A percentile compares a stretch with the other conserved stretches of the same genome.
These are phyloP conservation scores for Russula brevipes DNA, from an alignment of 768 basidiomycete species.

Conservation along the genomic window DNA sequence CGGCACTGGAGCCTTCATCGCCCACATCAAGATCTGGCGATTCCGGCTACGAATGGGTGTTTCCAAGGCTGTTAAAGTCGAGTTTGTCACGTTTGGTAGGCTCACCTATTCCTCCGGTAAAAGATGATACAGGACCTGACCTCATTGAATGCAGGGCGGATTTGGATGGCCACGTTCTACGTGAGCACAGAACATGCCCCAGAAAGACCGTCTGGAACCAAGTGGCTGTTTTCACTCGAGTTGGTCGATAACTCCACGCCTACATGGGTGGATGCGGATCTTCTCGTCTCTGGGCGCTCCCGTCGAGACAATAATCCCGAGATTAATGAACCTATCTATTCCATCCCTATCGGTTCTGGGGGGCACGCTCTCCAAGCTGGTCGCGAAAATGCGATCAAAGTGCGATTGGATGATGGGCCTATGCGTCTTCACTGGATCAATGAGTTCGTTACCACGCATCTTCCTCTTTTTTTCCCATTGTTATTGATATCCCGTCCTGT, in stretches of 20 bases:
- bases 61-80: slow-evolving; percentile 47
- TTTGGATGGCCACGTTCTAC: slow-evolving; percentile 51
- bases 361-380: slow-evolving; percentile 5
- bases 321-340: neutral
- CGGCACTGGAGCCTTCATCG: slow-evolving; percentile 45
- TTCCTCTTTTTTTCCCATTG: neutral
- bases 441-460: slow-evolving; percentile 38
- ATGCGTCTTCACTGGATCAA: slow-evolving; percentile 15
- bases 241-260: slow-evolving; percentile 54
- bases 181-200: slow-evolving; percentile 16
- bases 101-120: neutral
- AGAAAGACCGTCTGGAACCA: slow-evolving; percentile 10
- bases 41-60: slow-evolving; percentile 70
- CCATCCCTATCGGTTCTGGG: neutral
- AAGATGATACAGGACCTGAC: neutral
- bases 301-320: neutral
- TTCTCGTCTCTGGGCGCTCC: slow-evolving; percentile 37
- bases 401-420: slow-evolving; percentile 8
- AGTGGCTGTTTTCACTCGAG: slow-evolving; percentile 45
- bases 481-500: slow-evolving; percentile 8
- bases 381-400: slow-evolving; percentile 1
- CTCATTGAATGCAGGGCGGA: slow-evolving; percentile 38
- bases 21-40: slow-evolving; percentile 45
- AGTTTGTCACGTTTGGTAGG: slow-evolving; percentile 61
- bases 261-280: slow-evolving; percentile 49